A percentile compares a stretch with the other conserved stretches of the same genome.
These are phyloP conservation scores for Trypanosoma caninum DNA, from an alignment of 208 protist genomes.

Conservation along the genomic window DNA sequence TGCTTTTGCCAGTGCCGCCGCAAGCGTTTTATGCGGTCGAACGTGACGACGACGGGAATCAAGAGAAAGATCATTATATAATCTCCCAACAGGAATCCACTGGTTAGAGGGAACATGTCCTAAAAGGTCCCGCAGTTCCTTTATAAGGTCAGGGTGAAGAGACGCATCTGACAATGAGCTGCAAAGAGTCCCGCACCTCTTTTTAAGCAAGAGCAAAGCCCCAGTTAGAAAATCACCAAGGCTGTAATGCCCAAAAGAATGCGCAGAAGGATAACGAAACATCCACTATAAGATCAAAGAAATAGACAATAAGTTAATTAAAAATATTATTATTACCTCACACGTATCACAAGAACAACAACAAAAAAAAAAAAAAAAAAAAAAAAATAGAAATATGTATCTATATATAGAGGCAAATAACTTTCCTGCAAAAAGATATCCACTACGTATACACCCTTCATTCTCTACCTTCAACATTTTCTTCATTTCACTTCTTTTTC, in stretches of 20 bases:
- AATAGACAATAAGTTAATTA: not conserved
- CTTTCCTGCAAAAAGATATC: too few relatives aligned
- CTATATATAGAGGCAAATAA: not conserved
- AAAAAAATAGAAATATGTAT: not conserved
- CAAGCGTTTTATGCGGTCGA: conserved; percentile 72
- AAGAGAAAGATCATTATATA: conserved; percentile 64
- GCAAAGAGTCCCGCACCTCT: conserved; percentile 1
- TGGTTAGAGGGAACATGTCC: conserved; percentile 14
- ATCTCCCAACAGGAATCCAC: conserved; percentile 57
- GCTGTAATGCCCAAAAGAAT: not conserved
- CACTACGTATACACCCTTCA: too few relatives aligned
- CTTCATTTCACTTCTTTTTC: too few relatives aligned
- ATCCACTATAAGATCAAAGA: conserved; percentile 1
- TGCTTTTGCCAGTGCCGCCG: conserved; percentile 45
- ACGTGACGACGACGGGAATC: conserved; percentile 52
- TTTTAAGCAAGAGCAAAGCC: not conserved
- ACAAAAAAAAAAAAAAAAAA: not conserved
- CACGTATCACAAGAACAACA: not conserved
- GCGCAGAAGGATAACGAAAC: conserved; percentile 4
- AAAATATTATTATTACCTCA: not conserved
- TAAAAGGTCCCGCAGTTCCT: conserved; percentile 29
- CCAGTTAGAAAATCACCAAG: not conserved
- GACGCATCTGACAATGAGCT: not conserved
- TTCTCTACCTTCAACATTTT: too few relatives aligned
- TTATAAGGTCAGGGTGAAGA: conserved; percentile 27